Evolutionary conservation across 441 rosid species (phyloP).

Genomic region (Gossypium schwendimanii): DNA sequence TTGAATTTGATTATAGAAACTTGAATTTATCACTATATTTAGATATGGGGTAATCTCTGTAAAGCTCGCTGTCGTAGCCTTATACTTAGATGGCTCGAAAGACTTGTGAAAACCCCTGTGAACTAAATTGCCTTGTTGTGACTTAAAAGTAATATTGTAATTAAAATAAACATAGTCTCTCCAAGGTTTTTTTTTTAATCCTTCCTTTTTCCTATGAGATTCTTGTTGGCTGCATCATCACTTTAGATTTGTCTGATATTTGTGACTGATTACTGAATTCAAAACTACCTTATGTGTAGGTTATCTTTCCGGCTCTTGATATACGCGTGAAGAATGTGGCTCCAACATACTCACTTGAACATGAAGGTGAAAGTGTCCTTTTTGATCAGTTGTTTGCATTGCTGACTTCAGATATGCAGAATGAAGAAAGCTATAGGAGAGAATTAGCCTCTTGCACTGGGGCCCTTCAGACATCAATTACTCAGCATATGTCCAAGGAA

Average conservation of each 20-base stretch:
- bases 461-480: slow-evolving; percentile 84
- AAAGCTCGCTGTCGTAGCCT: neutral
- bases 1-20: neutral
- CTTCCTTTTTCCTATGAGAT: neutral
- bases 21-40: neutral
- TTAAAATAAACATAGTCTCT: too few species aligned
- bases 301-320: slow-evolving; percentile 87
- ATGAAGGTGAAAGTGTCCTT: slow-evolving; percentile 71
- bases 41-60: neutral
- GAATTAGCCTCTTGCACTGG: slow-evolving; percentile 79
- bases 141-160: neutral
- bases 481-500: slow-evolving; percentile 96
- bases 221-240: neutral
- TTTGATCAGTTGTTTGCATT: slow-evolving; percentile 73
- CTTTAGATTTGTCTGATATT: neutral
- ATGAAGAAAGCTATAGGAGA: slow-evolving; percentile 56
- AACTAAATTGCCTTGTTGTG: neutral
- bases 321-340: slow-evolving; percentile 91
- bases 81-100: neutral
- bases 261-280: neutral
- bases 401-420: slow-evolving; percentile 50
- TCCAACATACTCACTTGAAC: slow-evolving; percentile 84
- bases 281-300: slow-evolving; percentile 36
- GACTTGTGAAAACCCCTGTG: neutral
- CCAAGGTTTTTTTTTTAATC: neutral